Conservation (phyloP, 2,329 filamentous ascomycete genomes). For the Hymenoscyphus salicellus region DNA sequence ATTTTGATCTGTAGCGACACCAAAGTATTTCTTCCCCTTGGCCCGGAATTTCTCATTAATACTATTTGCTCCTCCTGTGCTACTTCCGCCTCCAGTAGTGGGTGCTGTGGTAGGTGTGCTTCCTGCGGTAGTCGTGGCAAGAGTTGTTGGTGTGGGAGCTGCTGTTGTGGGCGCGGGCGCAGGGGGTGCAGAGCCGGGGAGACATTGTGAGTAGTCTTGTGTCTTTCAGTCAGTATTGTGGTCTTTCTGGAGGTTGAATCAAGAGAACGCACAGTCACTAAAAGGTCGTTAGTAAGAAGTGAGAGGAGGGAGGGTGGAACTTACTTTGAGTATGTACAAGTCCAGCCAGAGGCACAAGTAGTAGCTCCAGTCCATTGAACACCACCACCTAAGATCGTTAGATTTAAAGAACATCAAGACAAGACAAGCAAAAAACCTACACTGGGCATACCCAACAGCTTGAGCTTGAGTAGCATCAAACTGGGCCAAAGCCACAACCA, state of each 20-base stretch:
- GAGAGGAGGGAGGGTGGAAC: conserved; percentile 1
- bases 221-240: not conserved
- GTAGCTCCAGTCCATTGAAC: conserved; percentile 32
- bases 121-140: conserved; percentile 6
- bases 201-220: conserved; percentile 29
- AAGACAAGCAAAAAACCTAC: conserved; percentile 11
- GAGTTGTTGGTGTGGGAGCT: conserved; percentile 7
- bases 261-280: conserved; percentile 10
- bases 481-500: conserved; percentile 21
- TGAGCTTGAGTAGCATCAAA: conserved; percentile 22
- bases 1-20: conserved; percentile 53
- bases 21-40: conserved; percentile 64
- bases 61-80: conserved; percentile 35
- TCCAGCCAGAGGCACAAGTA: conserved; percentile 32
- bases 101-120: conserved; percentile 9
- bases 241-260: not conserved
- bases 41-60: conserved; percentile 55
- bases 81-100: conserved; percentile 5
- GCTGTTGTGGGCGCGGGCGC: conserved; percentile 10
- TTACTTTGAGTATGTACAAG: conserved; percentile 29
- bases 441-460: conserved; percentile 22
- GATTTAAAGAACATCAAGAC: not conserved
- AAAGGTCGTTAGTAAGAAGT: not conserved
- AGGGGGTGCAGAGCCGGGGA: conserved; percentile 11
- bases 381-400: conserved; percentile 30